A percentile compares a stretch with the other conserved stretches of the same genome.
These are phyloP conservation scores for Echium plantagineum DNA, from an alignment of 257 asterid species.

Conservation along the genomic window DNA sequence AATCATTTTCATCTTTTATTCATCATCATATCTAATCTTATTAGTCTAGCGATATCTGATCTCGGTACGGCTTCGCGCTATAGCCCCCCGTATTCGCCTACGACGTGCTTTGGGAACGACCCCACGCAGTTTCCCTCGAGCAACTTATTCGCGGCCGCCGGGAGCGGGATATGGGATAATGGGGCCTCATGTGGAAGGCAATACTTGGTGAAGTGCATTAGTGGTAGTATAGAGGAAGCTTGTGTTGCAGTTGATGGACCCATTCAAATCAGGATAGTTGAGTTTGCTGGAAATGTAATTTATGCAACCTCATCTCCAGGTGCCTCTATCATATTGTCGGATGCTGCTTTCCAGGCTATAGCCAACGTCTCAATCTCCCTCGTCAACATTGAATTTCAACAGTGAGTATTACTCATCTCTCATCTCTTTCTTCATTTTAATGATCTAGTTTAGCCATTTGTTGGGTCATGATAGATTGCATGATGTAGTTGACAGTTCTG, in stretches of 20 bases:
- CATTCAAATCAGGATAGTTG: constrained; percentile 49
- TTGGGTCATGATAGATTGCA: too few species aligned
- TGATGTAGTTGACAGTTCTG: too few species aligned
- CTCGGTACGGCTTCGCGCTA: constrained; percentile 55
- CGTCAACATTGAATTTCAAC: constrained; percentile 51
- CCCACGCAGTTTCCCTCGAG: constrained; percentile 53
- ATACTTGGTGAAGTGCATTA: constrained; percentile 61
- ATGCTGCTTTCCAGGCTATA: constrained; percentile 36
- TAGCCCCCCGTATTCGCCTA: constrained; percentile 52
- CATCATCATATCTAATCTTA: constrained; percentile 11
- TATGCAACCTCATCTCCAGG: constrained; percentile 26
- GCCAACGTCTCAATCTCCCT: constrained; percentile 20
- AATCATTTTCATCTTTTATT: constrained; percentile 8
- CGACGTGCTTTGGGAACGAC: constrained; percentile 52
- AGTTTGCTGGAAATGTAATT: constrained; percentile 30
- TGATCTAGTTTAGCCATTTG: too few species aligned
- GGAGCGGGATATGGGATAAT: constrained; percentile 73
- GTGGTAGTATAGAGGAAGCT: constrained; percentile 26
- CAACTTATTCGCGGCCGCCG: constrained; percentile 66
- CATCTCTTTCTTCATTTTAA: not conserved
- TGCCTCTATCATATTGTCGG: constrained; percentile 44
- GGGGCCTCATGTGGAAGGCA: constrained; percentile 85
- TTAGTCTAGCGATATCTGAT: constrained; percentile 30
- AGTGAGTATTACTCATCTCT: constrained; percentile 32
- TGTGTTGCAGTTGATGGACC: constrained; percentile 29